Conservation (phyloP, 768 basidiomycete genomes). For the Termitomyces sp. region DNA sequence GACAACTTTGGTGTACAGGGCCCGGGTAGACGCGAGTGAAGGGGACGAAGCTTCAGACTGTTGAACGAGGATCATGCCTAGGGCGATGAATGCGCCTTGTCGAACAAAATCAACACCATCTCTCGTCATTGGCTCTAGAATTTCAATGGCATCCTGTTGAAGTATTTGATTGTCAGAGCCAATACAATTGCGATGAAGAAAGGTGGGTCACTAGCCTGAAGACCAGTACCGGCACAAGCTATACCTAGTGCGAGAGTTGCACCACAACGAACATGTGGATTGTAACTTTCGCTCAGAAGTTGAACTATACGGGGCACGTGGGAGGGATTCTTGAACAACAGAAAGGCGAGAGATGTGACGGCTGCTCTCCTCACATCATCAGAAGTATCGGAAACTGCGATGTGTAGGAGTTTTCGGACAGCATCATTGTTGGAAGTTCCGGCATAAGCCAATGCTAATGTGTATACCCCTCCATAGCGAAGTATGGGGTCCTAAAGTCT, state of each 20-base stretch:
- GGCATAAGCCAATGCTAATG: slow-evolving; percentile 92
- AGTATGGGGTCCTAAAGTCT: slow-evolving; percentile 83
- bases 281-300: slow-evolving; percentile 95
- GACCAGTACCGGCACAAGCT: slow-evolving; percentile 94
- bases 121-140: slow-evolving; percentile 97
- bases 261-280: slow-evolving; percentile 96
- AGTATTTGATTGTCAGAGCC: neutral
- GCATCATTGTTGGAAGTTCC: slow-evolving; percentile 95
- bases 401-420: slow-evolving; percentile 86
- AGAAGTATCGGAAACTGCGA: slow-evolving; percentile 97
- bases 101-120: slow-evolving; percentile 98
- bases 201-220: slow-evolving; percentile 55
- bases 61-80: slow-evolving; percentile 96
- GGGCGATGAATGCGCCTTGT: slow-evolving; percentile 92
- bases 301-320: slow-evolving; percentile 98
- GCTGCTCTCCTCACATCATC: slow-evolving; percentile 97
- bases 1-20: slow-evolving; percentile 87
- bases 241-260: slow-evolving; percentile 96
- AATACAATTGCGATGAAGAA: neutral
- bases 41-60: slow-evolving; percentile 90
- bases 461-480: slow-evolving; percentile 97
- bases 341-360: slow-evolving; percentile 92
- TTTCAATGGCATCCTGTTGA: slow-evolving; percentile 86
- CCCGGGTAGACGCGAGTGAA: slow-evolving; percentile 74
- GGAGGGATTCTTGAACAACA: slow-evolving; percentile 93